These are phyloP conservation scores for Lachnellula hyalina DNA, from an alignment of 2,329 filamentous ascomycete genomes.

Conservation along the genomic window DNA sequence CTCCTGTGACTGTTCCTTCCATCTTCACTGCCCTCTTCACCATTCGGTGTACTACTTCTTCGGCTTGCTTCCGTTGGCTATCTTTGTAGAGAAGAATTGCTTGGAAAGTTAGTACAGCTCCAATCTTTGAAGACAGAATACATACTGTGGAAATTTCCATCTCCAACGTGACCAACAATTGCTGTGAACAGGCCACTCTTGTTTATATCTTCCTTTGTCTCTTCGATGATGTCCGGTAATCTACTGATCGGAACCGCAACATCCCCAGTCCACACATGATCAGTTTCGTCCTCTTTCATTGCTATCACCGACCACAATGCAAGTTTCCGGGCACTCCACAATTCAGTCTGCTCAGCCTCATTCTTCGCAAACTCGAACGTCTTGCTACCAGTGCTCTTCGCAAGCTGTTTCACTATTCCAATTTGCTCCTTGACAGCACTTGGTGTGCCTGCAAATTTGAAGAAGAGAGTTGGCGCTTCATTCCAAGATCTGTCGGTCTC, in stretches of 20 bases:
- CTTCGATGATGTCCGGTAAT: conserved; percentile 70
- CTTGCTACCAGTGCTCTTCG: conserved; percentile 55
- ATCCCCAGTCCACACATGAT: conserved; percentile 80
- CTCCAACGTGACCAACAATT: conserved; percentile 68
- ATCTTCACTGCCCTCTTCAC: conserved; percentile 79
- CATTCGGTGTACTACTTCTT: conserved; percentile 74
- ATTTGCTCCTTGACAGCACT: conserved; percentile 74
- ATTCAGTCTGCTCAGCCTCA: conserved; percentile 64
- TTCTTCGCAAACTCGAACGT: conserved; percentile 73
- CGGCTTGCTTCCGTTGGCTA: conserved; percentile 60
- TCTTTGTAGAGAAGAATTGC: conserved; percentile 59
- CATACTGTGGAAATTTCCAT: conserved; percentile 70
- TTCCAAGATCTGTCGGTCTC: conserved; percentile 63
- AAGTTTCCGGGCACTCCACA: conserved; percentile 82
- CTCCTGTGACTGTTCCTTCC: conserved; percentile 80
- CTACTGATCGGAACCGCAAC: conserved; percentile 77
- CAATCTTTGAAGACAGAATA: not conserved
- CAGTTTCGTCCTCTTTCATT: conserved; percentile 50
- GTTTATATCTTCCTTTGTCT: conserved; percentile 60
- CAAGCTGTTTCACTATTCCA: conserved; percentile 57
- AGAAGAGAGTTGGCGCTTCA: conserved; percentile 72
- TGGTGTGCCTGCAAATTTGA: conserved; percentile 74
- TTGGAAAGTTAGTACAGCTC: conserved; percentile 14
- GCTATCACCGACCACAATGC: conserved; percentile 77
- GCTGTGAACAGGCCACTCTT: conserved; percentile 53